Evolutionary conservation across 495 filamentous ascomycete species (phyloP), one percentile per base, ranked within the genome.

Genomic region (Symbiotaphrina buchneri): DNA sequence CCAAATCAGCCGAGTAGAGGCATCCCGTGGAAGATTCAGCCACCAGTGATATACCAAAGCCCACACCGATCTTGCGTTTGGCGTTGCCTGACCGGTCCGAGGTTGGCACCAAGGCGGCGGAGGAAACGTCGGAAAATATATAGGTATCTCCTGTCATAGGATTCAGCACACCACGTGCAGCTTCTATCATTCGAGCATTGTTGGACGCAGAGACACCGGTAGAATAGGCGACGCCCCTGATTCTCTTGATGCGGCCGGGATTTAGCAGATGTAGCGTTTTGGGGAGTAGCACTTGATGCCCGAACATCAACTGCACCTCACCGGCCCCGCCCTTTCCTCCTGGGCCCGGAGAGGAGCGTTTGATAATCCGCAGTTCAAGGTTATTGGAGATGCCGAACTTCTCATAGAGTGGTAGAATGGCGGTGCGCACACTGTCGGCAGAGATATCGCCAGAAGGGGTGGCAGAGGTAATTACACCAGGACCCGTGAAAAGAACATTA

Each of bases 131-230:
- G 16, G 72, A 74, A 51, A 71, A 78, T 25, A 81, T 69, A 43
- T 94, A 90, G 15, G 90, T 79, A 47, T 99, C 90, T 2, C 70
- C 65, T 10, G 75, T 64, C 32, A 95, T 59, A 13, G 72, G 61
- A 50, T 95, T 95, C 24, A 99, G 59, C 24, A 95, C 63, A 10
- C 79, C 83, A 42, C 87, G 61, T 27, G 83, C 80, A 15, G 71
- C 63, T 42, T 87, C 79, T 51, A 95, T 99, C 80, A 91, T 87
- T 31, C 87, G 63, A 30, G 78, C 76, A 48, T 95, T 99, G 40
- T 93, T 93, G 27, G 75, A 79, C 0, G 71, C 85, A 6, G 74
- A 71, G 1, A 94, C 80, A 17, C 87, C 87, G 3, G 77, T 79
- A 17, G 75, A 74, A 50, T 94, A 94, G 14, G 85, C 85, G 2